Conservation (phyloP, 441 rosid genomes). For the Gossypium schwendimanii region DNA sequence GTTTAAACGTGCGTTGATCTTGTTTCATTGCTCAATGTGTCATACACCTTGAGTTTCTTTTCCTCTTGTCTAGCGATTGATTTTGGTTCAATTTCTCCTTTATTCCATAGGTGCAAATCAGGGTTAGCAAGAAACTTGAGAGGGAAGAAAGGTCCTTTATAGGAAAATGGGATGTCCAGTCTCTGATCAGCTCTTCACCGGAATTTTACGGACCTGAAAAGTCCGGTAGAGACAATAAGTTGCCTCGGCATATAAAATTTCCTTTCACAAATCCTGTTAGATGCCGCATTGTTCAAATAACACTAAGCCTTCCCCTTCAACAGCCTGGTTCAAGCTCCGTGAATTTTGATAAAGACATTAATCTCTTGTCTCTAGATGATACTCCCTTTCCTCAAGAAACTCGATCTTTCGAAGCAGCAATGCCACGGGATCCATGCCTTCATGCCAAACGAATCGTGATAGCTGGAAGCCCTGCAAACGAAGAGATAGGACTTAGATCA, state of each 20-base stretch:
- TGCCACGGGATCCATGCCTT: conserved; percentile 60
- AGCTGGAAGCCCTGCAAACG: conserved; percentile 51
- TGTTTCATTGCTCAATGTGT: background rate
- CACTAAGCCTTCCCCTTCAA: conserved; percentile 46
- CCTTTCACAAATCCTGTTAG: conserved; percentile 62
- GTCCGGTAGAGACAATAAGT: conserved; percentile 33
- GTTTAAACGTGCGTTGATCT: background rate
- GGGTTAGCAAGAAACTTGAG: conserved; percentile 78
- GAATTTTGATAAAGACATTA: conserved; percentile 58
- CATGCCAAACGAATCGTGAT: conserved; percentile 81
- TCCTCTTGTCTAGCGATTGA: background rate
- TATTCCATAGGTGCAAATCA: conserved; percentile 70
- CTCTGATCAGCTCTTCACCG: conserved; percentile 54
- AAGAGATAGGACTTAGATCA: conserved; percentile 34
- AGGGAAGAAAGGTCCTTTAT: conserved; percentile 72
- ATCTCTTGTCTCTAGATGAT: conserved; percentile 59
- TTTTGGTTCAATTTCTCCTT: conserved; percentile 11
- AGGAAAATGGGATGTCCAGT: conserved; percentile 93
- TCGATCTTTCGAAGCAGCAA: conserved; percentile 68
- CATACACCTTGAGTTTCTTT: background rate
- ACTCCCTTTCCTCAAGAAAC: conserved; percentile 72
- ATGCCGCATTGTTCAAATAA: conserved; percentile 84
- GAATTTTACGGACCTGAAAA: conserved; percentile 74
- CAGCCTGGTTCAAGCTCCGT: conserved; percentile 78
- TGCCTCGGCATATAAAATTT: conserved; percentile 81